Evolutionary conservation across 73 alveolate species (phyloP).

Genomic region (Halteria grandinella): DNA sequence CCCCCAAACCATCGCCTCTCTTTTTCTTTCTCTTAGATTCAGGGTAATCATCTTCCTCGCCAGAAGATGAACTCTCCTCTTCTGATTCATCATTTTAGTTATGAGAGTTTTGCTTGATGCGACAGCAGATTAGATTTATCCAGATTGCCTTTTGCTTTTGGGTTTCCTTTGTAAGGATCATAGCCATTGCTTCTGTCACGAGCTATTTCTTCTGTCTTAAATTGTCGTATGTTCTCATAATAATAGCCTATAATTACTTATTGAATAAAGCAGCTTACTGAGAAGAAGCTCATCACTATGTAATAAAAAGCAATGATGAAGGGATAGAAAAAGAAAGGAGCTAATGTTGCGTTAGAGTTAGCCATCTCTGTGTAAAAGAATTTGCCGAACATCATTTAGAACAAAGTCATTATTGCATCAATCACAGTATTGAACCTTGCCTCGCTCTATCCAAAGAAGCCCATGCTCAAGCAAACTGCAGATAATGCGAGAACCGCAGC

Average conservation of each 20-base stretch:
- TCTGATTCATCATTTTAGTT: slow-evolving; percentile 1
- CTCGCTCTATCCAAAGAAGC: slow-evolving; percentile 54
- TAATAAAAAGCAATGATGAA: slow-evolving; percentile 12
- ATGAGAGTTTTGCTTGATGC: slow-evolving; percentile 16
- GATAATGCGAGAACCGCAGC: slow-evolving; percentile 22
- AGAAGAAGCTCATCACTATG: slow-evolving; percentile 17
- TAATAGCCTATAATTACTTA: slow-evolving; percentile 69
- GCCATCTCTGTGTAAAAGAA: background rate
- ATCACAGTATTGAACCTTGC: slow-evolving; percentile 20
- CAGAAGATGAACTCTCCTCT: background rate
- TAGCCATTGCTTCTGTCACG: slow-evolving; percentile 74
- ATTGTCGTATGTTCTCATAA: slow-evolving; percentile 65
- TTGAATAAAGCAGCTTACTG: slow-evolving; percentile 28
- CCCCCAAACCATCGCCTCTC: no score
- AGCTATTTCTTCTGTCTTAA: slow-evolving; percentile 54
- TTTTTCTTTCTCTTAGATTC: no score
- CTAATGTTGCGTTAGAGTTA: background rate
- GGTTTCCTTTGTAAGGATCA: slow-evolving; percentile 59
- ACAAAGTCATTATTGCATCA: slow-evolving; percentile 32
- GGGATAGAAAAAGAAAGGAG: slow-evolving; percentile 50
- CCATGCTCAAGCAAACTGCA: slow-evolving; percentile 29
- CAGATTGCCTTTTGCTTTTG: slow-evolving; percentile 38
- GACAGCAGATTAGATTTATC: slow-evolving; percentile 42
- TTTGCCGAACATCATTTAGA: slow-evolving; percentile 29
- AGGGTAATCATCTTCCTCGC: no score